Base-by-base conservation (phyloP, 1,284 basidiomycete genomes). In the Boletellus deceptivus region DNA sequence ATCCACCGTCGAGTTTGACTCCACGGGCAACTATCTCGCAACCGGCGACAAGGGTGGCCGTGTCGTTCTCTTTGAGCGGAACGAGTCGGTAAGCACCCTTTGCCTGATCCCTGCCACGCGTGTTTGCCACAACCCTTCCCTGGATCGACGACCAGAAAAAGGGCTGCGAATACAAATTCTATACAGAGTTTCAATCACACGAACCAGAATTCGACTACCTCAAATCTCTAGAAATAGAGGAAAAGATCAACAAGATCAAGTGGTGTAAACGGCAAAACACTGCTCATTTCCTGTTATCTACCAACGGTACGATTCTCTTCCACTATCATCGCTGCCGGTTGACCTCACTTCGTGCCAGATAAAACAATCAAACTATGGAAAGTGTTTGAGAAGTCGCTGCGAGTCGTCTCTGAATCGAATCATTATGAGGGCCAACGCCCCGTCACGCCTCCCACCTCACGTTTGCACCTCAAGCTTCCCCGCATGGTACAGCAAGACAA, bases 301-400 rank as follows among this genome's bases (percentile, higher is more conserved):
- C 97, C 39, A 99, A 99, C 68, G 94, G 94, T 93, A 56, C 59
- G 78, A 40, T 11, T 51, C 35, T 44, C 52, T 51, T 43, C 35
- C 44, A 29, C n/a, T 27, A 17, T 39, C 18, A 10, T 41, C 44
- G 9, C 33, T 33, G 3, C 50, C 34, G 6, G 29, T 38, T 49
- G 20, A 55, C 10, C 43, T 42, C 42, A 31, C 17, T 46, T 43
- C 40, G 42, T 41, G 43, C 38, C 66, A 98, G 97, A 99, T 79
- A 99, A 99, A 78, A 99, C 97, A 37, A 98, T 99, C 79, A 99
- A 99, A 72, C 84, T 99, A 50, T 99, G 97, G 97, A 99, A 99
- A 70, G 96, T 99, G 33, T 99, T 98, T 61, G 97, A 99, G 75
- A 98, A 98, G 75, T 91, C 91, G 37, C 78, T 99, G 66, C 90